These are phyloP conservation scores for Pterulicium gracile DNA, from an alignment of 1,284 basidiomycete species.

Conservation along the genomic window DNA sequence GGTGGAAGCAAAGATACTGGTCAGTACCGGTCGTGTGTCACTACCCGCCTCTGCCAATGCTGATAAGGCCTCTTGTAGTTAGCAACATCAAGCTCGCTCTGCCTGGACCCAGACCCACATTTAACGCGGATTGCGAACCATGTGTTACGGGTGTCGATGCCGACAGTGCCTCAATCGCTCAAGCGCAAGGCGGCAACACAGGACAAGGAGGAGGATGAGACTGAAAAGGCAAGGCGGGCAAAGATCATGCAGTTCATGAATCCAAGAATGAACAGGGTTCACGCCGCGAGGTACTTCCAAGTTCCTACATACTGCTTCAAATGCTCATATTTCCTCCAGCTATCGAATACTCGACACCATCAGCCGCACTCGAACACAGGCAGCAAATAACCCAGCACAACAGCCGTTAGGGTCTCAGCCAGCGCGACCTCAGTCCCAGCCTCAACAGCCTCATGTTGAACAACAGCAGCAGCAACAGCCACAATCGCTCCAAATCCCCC, in stretches of 20 bases:
- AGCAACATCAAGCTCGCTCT: conserved; percentile 60
- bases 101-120: conserved; percentile 65
- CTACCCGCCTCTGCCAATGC: conserved; percentile 8
- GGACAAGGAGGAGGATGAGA: conserved; percentile 62
- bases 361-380: conserved; percentile 21
- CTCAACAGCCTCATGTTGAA: neutral
- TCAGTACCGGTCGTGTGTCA: conserved; percentile 16
- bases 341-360: conserved; percentile 43
- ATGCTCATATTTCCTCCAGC: conserved; percentile 19
- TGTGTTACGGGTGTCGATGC: conserved; percentile 55
- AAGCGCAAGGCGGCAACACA: conserved; percentile 64
- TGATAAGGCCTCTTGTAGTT: conserved; percentile 31
- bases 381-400: conserved; percentile 13
- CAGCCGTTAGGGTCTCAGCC: conserved; percentile 10
- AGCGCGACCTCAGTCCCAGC: conserved; percentile 9
- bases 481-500: conserved; percentile 4
- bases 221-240: conserved; percentile 52
- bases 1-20: conserved; percentile 59
- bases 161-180: conserved; percentile 54
- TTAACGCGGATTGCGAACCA: conserved; percentile 64
- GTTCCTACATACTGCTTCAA: conserved; percentile 8
- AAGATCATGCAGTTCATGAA: conserved; percentile 74
- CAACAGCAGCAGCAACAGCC: conserved; percentile 9
- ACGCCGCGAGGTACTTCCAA: conserved; percentile 34
- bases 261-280: conserved; percentile 37